Evolutionary conservation across 192 early-diverging fungal species (phyloP), one percentile per base, ranked within the genome.

Genomic region (Powellomyces hirtus): DNA sequence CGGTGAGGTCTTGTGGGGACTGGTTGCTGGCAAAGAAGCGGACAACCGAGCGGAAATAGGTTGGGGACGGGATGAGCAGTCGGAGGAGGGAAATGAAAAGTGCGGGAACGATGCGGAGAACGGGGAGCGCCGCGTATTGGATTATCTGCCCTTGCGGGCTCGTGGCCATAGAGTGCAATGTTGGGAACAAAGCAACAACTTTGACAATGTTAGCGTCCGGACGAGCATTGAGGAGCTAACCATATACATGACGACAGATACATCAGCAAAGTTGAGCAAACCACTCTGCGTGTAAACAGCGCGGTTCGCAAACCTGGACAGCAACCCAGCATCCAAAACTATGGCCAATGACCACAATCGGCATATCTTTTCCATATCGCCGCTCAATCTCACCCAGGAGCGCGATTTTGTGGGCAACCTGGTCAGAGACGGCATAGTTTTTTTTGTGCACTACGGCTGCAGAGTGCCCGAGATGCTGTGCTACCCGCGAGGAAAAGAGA

Each of bases 121-220:
- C 42, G 16, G 75, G 67, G 22, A 46, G 46, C 20, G 26, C 42
- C 18, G 22, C 24, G n/a, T 27, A 64, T 46, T 64, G 24, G 18
- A 64, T 51, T 20, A 45, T 34, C 10, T 77, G 78, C 14, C 92
- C 94, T 13, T 89, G 88, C 0, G 90, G 90, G 20, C 90, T 92
- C n/a, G 81, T 70, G 1, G 83, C 87, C 44, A 96, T 93, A 22
- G 86, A 70, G 26, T 88, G 88, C 8, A 96, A 66, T 0, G 92
- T 90, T 18, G 94, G 94, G 64, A 94, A 96, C 49, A 96, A 74
- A 0, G 75, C 73, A 62, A 92, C 85, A 4, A 89, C 56, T 16
- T 83, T 85, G 35, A 77, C 71, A n/a, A 94, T 85, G 24, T 80
- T 78, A 55, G 81, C 81, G 42, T 84, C 67, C 16, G 89, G 86